Percentiles rank a stretch among this genome's conserved stretches.
These are phyloP conservation scores for Pseudocercospora eumusae DNA, from an alignment of 2,329 filamentous ascomycete genomes.

Conservation along the genomic window DNA sequence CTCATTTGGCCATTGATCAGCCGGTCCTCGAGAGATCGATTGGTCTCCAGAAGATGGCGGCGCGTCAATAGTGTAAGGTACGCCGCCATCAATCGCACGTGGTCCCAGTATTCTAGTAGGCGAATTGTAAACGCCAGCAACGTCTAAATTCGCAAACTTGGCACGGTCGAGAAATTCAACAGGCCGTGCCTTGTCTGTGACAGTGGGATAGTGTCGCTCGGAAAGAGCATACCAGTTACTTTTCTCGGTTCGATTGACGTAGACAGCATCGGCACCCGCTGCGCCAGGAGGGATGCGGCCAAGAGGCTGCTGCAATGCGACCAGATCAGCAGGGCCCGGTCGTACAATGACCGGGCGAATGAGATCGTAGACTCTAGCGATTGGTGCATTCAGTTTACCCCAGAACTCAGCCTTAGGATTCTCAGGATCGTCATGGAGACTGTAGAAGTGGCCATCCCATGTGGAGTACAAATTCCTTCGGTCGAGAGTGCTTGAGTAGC, in stretches of 20 bases:
- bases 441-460: slow-evolving; percentile 81
- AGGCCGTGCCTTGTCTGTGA: slow-evolving; percentile 67
- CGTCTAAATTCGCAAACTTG: slow-evolving; percentile 43
- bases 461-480: slow-evolving; percentile 85
- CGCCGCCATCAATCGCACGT: slow-evolving; percentile 20
- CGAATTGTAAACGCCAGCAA: slow-evolving; percentile 38
- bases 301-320: slow-evolving; percentile 79
- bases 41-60: slow-evolving; percentile 12
- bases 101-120: slow-evolving; percentile 17
- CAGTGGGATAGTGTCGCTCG: slow-evolving; percentile 79
- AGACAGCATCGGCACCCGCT: slow-evolving; percentile 64
- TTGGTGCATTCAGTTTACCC: slow-evolving; percentile 33
- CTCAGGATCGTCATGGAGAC: slow-evolving; percentile 64
- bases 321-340: slow-evolving; percentile 68
- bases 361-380: slow-evolving; percentile 39
- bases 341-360: slow-evolving; percentile 63
- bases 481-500: slow-evolving; percentile 80
- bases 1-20: neutral
- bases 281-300: neutral
- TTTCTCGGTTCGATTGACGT: slow-evolving; percentile 81
- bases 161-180: slow-evolving; percentile 61
- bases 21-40: neutral
- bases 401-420: slow-evolving; percentile 30
- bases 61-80: slow-evolving; percentile 26
- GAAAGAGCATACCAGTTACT: slow-evolving; percentile 95